phyloP scores from a whole-genome alignment of 129 eudicot genomes.

The Lactuca sativa region DNA sequence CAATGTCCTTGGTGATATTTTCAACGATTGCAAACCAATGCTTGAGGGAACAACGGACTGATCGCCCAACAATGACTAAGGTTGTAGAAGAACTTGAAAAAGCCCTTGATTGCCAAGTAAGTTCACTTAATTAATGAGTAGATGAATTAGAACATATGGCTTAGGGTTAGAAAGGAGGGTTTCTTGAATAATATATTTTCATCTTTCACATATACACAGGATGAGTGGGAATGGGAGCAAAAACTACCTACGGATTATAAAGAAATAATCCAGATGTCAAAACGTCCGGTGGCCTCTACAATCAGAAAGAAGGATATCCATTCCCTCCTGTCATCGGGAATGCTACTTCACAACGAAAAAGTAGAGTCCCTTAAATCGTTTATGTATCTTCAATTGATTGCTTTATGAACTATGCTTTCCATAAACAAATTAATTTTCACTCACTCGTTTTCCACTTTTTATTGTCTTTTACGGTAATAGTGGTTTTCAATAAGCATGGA shows the following conservation, averaged over 20 bases:
- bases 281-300: not conserved
- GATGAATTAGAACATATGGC: not conserved
- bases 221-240: slow-evolving; percentile 12
- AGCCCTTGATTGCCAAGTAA: not conserved
- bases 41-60: no score
- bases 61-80: not conserved
- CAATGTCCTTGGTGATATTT: no score
- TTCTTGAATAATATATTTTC: no score
- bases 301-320: slow-evolving; percentile 8
- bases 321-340: slow-evolving; percentile 27
- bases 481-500: slow-evolving; percentile 30
- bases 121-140: not conserved
- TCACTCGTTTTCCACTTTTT: not conserved
- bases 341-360: slow-evolving; percentile 7
- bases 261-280: not conserved
- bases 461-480: slow-evolving; percentile 10
- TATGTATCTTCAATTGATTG: no score
- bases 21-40: no score
- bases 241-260: slow-evolving; percentile 2
- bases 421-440: not conserved
- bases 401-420: no score
- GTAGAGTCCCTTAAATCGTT: slow-evolving; percentile 8
- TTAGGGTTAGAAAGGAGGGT: no score
- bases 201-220: not conserved
- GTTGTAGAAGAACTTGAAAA: not conserved